Conservation (phyloP, 495 filamentous ascomycete genomes). For the Emericellopsis terricola region DNA sequence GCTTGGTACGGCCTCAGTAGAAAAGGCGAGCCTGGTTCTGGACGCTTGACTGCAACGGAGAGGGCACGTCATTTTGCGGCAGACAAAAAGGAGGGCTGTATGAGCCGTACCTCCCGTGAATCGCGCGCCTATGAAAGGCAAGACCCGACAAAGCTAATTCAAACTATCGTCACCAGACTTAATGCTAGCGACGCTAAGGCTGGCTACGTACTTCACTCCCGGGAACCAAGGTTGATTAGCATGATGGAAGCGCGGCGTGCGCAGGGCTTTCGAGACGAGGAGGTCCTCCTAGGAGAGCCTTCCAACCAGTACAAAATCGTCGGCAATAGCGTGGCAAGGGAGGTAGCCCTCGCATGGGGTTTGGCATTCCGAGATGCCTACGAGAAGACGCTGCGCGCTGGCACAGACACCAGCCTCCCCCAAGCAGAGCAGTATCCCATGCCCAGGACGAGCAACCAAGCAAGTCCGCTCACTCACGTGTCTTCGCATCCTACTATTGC, state of each 20-base stretch:
- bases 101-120: slow-evolving; percentile 1
- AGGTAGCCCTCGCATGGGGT: slow-evolving; percentile 42
- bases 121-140: slow-evolving; percentile 33
- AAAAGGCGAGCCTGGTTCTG: slow-evolving; percentile 1
- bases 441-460: too few relatives aligned
- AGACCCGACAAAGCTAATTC: slow-evolving; percentile 27
- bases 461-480: too few relatives aligned
- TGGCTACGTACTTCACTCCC: slow-evolving; percentile 39
- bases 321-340: slow-evolving; percentile 55
- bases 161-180: slow-evolving; percentile 34
- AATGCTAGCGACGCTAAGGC: slow-evolving; percentile 25
- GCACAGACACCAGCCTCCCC: too few relatives aligned
- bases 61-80: slow-evolving; percentile 12
- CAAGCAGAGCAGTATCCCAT: too few relatives aligned
- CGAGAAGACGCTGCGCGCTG: slow-evolving; percentile 13
- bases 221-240: slow-evolving; percentile 34
- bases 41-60: slow-evolving; percentile 19
- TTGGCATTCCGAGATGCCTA: slow-evolving; percentile 41
- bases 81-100: background rate
- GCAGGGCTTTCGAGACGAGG: slow-evolving; percentile 49
- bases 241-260: slow-evolving; percentile 45
- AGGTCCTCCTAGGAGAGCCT: slow-evolving; percentile 40
- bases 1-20: slow-evolving; percentile 15
- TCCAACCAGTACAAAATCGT: slow-evolving; percentile 39
- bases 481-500: too few relatives aligned